A percentile compares a stretch with the other conserved stretches of the same genome.
Evolutionary conservation across 1,284 basidiomycete genomes (phyloP).

Genomic region (Rhizoctonia solani): DNA sequence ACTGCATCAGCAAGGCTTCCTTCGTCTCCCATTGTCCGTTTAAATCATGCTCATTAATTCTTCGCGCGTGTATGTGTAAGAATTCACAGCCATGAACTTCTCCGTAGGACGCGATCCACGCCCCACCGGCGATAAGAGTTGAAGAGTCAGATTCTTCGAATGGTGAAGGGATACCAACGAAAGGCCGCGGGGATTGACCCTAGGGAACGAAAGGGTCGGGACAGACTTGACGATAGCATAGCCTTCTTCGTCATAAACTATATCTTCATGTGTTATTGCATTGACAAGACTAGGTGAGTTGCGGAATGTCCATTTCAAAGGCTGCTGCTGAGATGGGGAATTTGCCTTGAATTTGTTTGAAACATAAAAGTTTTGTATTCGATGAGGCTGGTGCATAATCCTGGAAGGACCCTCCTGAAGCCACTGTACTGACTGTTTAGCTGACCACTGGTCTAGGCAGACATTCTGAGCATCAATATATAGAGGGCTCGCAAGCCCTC

Average conservation of each 20-base stretch:
- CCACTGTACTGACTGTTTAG: conserved; percentile 11
- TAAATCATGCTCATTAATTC: conserved; percentile 7
- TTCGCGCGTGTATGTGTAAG: conserved; percentile 2
- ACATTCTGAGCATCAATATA: conserved; percentile 10
- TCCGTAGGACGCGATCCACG: conserved; percentile 26
- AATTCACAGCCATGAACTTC: conserved; percentile 20
- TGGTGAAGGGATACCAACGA: conserved; percentile 3
- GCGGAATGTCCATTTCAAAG: conserved; percentile 14
- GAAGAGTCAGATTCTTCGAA: neutral
- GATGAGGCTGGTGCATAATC: conserved; percentile 11
- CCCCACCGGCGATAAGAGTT: conserved; percentile 1
- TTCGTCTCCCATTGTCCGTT: conserved; percentile 9
- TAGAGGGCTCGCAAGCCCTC: neutral
- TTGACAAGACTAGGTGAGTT: conserved; percentile 14
- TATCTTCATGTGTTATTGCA: conserved; percentile 7
- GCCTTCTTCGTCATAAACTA: conserved; percentile 3
- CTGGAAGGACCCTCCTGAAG: conserved; percentile 8
- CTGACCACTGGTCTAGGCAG: conserved; percentile 15
- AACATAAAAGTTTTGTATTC: neutral
- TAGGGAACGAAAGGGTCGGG: conserved; percentile 9
- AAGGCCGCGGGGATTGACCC: neutral
- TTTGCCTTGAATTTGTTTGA: neutral
- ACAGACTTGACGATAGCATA: neutral
- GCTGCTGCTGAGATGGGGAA: neutral
- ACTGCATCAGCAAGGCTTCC: conserved; percentile 8